Conservation (phyloP, 2,329 filamentous ascomycete genomes). For the Claviceps digitariae region DNA sequence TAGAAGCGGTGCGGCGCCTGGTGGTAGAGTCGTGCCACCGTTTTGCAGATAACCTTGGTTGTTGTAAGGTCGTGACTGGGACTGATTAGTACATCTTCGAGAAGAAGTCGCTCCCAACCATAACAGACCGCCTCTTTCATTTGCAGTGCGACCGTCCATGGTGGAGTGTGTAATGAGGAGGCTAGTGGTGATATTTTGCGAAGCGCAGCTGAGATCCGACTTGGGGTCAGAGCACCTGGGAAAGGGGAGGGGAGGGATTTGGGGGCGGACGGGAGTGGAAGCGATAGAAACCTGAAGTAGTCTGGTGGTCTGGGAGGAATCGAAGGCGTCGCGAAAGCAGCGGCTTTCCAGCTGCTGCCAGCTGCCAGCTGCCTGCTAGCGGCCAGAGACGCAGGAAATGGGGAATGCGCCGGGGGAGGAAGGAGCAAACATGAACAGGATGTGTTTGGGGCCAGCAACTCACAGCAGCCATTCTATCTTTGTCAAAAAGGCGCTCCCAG, state of each 20-base stretch:
- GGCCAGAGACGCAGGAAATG: background rate
- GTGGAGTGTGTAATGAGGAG: background rate
- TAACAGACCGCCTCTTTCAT: background rate
- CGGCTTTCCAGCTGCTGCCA: constrained; percentile 2
- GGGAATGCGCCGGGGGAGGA: constrained; percentile 2
- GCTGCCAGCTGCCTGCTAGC: constrained; percentile 5
- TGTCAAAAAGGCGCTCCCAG: constrained; percentile 13
- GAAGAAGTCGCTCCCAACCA: background rate
- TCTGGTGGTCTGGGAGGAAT: background rate
- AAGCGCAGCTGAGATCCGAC: background rate
- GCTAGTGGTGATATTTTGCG: background rate
- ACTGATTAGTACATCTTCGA: constrained; percentile 11
- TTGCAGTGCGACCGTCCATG: constrained; percentile 2
- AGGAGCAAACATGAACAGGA: constrained; percentile 1
- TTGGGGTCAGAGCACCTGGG: background rate
- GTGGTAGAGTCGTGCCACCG: constrained; percentile 40
- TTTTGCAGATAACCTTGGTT: constrained; percentile 49
- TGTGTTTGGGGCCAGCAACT: constrained; percentile 14
- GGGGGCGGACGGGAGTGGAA: constrained; percentile 7
- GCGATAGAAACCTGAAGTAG: background rate
- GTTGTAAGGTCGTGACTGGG: constrained; percentile 31
- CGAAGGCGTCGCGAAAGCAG: background rate
- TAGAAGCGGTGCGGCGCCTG: constrained; percentile 50
- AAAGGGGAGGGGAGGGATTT: constrained; percentile 4
- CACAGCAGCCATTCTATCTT: constrained; percentile 30